Evolutionary conservation across 208 protist species (phyloP), one percentile per base, ranked within the genome.

Genomic region (Herpetomonas tarakana): DNA sequence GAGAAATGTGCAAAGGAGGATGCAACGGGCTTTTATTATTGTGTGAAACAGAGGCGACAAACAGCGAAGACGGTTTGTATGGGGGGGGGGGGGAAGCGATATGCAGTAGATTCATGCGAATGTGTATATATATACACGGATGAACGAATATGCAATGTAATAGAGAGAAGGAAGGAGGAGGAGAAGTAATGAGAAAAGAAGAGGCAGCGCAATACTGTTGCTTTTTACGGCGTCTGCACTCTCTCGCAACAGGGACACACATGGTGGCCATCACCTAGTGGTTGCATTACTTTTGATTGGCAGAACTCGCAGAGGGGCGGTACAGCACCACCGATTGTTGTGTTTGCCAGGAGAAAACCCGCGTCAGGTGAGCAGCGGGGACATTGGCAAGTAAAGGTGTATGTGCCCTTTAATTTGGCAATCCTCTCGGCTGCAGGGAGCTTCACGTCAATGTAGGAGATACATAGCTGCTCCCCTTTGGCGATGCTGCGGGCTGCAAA

Each of bases 401-500:
- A 76, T 3, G 74, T 81, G 35, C 49, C 71, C 25, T 55, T 68
- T 9, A 78, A 24, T 21, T 73, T 71, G 16, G 46, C 56, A 19
- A 60, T 62, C 0, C 67, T 30, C 45, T 75, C 65, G 0, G 21
- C 27, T 0, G 28, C 58, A 3, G 69, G 51, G 2, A 71, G 29
- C 27, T 70, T 74, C 21, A 78, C 18, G 28, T 79, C 67, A 25
- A 79, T 58, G 44, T 79, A 81, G 0, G 65, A 75, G 49, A 86
- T 78, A 26, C 74, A 79, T n/a, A 85, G 30, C 1, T 35, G 35
- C 58, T 81, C 70, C 6, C 67, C 71, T 30, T 31, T 28, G 1
- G 41, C 50, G 2, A 74, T 46, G 26, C 65, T 51, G 14, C 70
- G 21, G 0, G 62, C 61, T 3, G 71, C 51, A 41, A 82, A 80